Evolutionary conservation across 2,329 filamentous ascomycete species (phyloP), one percentile per base, ranked within the genome.

Genomic region (Dryadomyces quercivorus): DNA sequence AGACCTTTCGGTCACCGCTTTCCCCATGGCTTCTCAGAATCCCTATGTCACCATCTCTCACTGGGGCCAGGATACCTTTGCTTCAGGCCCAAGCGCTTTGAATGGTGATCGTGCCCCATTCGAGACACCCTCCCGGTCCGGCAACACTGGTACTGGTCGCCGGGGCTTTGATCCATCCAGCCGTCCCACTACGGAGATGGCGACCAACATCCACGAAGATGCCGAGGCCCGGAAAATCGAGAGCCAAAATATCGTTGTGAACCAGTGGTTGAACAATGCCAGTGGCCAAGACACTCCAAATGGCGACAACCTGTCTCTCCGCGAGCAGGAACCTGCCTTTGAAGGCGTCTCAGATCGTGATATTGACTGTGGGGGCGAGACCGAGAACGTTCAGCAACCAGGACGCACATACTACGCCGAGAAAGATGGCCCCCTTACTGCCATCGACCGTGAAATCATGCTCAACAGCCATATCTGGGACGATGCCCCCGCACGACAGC

Each of bases 21-120:
- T 68, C 51, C 61, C 66, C 53, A 77, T 76, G 72, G 64, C 69
- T 36, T 63, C 67, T 20, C 72, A 71, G 56, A 81, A 78, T 61
- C 78, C 78, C 7, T 72, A 72, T 31, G 75, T 82, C 20, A 79
- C 73, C 6, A 75, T 81, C 50, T 81, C 78, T 1, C 67, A 77
- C 58, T 81, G 75, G 75, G 76, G 72, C 48, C 71, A 69, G 57
- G 75, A 70, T 51, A 20, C 12, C 20, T 18, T 18, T 13, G 8
- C 5, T 16, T 22, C 38, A 15, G 36, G 6, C n/a, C 18, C 9
- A 21, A 10, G 10, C 12, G 20, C 44, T 2, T 13, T n/a, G 44
- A 26, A 21, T 10, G 72, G 61, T 69, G 55, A 69, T 67, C 34
- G 64, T 64, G 26, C 61, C 61, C 10, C 59, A 60, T 34, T 62